Conservation (phyloP, 2,329 filamentous ascomycete genomes). For the Aspergillus carbonarius region DNA sequence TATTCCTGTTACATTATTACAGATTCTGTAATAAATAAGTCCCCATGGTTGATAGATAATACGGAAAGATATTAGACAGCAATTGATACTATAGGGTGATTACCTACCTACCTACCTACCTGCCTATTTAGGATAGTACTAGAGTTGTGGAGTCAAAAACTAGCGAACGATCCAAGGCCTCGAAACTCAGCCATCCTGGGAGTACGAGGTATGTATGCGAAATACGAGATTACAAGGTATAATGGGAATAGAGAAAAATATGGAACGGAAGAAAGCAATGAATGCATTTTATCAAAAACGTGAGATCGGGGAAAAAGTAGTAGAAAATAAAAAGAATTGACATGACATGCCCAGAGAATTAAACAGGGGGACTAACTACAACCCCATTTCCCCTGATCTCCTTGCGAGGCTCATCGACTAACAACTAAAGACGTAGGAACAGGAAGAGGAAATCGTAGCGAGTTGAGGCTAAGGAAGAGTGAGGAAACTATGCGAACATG, state of each 20-base stretch:
- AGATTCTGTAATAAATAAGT: no score
- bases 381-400: neutral
- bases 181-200: no score
- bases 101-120: no score
- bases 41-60: no score
- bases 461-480: neutral
- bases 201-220: neutral
- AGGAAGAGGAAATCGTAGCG: neutral
- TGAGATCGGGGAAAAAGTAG: neutral
- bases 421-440: neutral
- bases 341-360: slow-evolving; percentile 1
- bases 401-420: neutral
- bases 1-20: no score
- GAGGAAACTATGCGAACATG: neutral
- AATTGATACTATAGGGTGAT: no score
- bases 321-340: neutral
- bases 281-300: slow-evolving; percentile 1
- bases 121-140: no score
- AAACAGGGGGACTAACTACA: neutral
- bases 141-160: no score
- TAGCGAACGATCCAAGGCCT: no score
- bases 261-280: neutral
- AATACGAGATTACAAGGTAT: neutral
- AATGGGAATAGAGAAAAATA: neutral
- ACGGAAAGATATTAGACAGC: no score